A percentile compares a stretch with the other conserved stretches of the same genome.
Evolutionary conservation across 2,329 filamentous ascomycete species (phyloP).

Genomic region (Cyphellophora attinorum): DNA sequence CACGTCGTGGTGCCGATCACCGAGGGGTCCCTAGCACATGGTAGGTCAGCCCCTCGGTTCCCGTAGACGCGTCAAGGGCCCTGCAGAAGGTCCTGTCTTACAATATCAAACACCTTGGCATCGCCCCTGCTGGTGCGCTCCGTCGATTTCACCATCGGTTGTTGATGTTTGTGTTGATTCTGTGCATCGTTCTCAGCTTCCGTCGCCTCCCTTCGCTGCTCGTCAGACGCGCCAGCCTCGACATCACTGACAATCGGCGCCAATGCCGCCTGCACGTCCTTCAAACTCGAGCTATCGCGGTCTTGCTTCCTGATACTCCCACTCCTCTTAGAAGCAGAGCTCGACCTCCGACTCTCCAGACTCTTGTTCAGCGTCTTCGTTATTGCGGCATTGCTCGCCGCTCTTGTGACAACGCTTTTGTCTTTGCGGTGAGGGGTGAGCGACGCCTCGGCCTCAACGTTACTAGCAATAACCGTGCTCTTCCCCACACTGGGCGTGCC

Average conservation of each 20-base stretch:
- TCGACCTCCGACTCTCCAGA: conserved; percentile 82
- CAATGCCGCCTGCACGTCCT: conserved; percentile 7
- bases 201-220: conserved; percentile 22
- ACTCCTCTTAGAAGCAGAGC: conserved; percentile 73
- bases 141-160: too few species aligned
- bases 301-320: conserved; percentile 14
- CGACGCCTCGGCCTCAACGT: conserved; percentile 72
- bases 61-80: conserved; percentile 25
- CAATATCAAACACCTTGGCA: conserved; percentile 35
- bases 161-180: too few species aligned
- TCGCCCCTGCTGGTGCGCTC: conserved; percentile 27
- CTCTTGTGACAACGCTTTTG: conserved; percentile 18
- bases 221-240: conserved; percentile 13
- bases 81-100: conserved; percentile 37
- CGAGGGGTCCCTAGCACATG: too few species aligned
- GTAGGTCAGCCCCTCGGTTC: not conserved
- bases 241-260: conserved; percentile 13
- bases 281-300: conserved; percentile 10
- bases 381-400: conserved; percentile 42
- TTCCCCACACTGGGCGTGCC: conserved; percentile 88
- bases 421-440: conserved; percentile 24
- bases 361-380: conserved; percentile 76
- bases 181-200: conserved; percentile 28
- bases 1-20: too few species aligned
- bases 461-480: conserved; percentile 79